A percentile compares a stretch with the other conserved stretches of the same genome.
Conservation (phyloP, 805 yeast genomes). For the Ogataea methylovora region DNA sequence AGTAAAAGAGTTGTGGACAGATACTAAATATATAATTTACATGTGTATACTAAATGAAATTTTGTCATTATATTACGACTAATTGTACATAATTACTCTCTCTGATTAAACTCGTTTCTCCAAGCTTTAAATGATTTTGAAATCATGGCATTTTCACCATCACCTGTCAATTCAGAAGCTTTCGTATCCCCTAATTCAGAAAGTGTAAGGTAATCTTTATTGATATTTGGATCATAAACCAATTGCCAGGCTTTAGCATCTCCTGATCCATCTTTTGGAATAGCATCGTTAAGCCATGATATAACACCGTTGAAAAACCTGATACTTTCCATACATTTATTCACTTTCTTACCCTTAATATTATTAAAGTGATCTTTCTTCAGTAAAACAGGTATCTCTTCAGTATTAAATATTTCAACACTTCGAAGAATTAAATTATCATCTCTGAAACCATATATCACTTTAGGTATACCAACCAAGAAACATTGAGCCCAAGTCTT, state of each 20-base stretch:
- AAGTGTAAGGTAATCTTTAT: conserved; percentile 42
- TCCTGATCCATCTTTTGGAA: conserved; percentile 40
- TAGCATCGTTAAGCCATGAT: conserved; percentile 60
- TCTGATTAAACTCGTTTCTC: conserved; percentile 29
- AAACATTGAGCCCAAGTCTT: conserved; percentile 93
- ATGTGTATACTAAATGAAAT: background rate
- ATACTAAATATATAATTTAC: background rate
- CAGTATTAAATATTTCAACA: conserved; percentile 71
- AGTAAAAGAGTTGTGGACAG: background rate
- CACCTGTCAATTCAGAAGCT: conserved; percentile 24
- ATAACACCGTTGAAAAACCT: conserved; percentile 82
- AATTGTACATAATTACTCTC: background rate
- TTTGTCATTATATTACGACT: too few relatives aligned
- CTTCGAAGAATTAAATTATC: conserved; percentile 53
- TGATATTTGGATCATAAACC: conserved; percentile 44
- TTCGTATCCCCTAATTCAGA: conserved; percentile 32
- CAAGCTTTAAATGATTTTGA: conserved; percentile 45
- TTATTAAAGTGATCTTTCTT: conserved; percentile 39
- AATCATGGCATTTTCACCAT: conserved; percentile 36
- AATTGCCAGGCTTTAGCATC: conserved; percentile 46
- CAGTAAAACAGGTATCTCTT: conserved; percentile 65
- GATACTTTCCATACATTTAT: conserved; percentile 71
- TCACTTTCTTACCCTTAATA: conserved; percentile 32
- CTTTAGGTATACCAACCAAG: conserved; percentile 72
- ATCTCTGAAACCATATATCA: conserved; percentile 84